These are phyloP conservation scores for Wickerhamomyces bovis DNA, from an alignment of 805 yeast species.

Conservation along the genomic window DNA sequence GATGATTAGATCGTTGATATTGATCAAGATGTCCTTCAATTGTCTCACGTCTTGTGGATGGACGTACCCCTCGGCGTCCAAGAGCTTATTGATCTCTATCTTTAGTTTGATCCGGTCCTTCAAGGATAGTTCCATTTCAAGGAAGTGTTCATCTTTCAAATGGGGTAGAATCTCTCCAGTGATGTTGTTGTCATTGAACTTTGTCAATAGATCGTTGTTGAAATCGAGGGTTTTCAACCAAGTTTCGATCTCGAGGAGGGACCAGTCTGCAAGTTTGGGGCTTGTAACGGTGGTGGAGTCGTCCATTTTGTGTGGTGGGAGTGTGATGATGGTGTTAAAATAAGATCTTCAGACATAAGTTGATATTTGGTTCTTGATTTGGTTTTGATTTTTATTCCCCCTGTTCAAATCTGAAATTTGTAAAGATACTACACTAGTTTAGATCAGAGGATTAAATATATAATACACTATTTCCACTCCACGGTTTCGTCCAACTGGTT, in stretches of 20 bases:
- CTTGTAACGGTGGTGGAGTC: background rate
- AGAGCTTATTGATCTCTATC: conserved; percentile 49
- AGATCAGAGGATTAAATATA: background rate
- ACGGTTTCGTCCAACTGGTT: conserved; percentile 27
- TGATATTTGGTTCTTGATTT: no score
- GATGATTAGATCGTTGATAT: conserved; percentile 13
- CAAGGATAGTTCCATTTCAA: conserved; percentile 61
- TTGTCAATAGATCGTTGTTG: conserved; percentile 10
- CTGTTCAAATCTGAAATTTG: background rate
- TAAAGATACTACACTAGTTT: conserved; percentile 9
- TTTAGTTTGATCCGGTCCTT: conserved; percentile 56
- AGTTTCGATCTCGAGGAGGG: conserved; percentile 18
- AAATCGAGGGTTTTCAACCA: conserved; percentile 20
- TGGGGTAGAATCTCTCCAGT: conserved; percentile 70
- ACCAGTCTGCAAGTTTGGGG: conserved; percentile 16
- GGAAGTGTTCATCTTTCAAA: conserved; percentile 61
- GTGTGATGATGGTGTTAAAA: no score
- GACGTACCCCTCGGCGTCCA: conserved; percentile 16
- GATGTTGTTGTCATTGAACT: conserved; percentile 52
- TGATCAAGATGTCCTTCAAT: conserved; percentile 8
- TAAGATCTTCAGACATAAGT: no score
- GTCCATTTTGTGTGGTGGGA: background rate
- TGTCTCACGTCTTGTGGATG: conserved; percentile 9
- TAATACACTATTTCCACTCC: conserved; percentile 15
- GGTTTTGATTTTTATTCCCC: no score